Evolutionary conservation across 441 rosid genomes (phyloP).

Genomic region (Gossypium laxum): DNA sequence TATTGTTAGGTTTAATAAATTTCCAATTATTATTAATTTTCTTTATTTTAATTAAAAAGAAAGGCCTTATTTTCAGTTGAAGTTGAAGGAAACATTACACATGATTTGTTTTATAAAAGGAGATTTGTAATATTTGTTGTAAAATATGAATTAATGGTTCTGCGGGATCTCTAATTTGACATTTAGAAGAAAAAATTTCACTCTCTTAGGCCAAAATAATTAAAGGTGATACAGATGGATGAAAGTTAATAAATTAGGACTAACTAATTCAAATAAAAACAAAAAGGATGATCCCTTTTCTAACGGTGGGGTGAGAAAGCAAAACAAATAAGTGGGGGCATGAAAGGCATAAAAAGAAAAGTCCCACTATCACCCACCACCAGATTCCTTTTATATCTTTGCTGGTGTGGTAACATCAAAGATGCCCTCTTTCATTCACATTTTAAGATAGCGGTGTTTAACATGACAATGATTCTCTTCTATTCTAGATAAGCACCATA

Average conservation of each 20-base stretch:
- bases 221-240: too few relatives aligned
- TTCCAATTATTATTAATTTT: not conserved
- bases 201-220: too few relatives aligned
- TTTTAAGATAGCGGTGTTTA: not conserved
- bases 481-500: slow-evolving; percentile 20
- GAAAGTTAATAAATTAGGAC: too few relatives aligned
- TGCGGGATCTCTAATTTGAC: too few relatives aligned
- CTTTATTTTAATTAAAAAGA: not conserved
- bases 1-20: not conserved
- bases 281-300: not conserved
- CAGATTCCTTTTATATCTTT: slow-evolving; percentile 28
- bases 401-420: slow-evolving; percentile 7
- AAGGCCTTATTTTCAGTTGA: not conserved
- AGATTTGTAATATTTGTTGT: too few relatives aligned
- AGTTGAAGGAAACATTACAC: not conserved
- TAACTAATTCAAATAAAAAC: not conserved
- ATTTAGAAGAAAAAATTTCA: too few relatives aligned
- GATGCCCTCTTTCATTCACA: slow-evolving; percentile 23
- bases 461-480: slow-evolving; percentile 7
- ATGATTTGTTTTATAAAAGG: not conserved
- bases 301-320: slow-evolving; percentile 5
- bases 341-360: slow-evolving; percentile 61
- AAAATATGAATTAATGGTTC: too few relatives aligned
- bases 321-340: slow-evolving; percentile 19
- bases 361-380: slow-evolving; percentile 35